These are phyloP conservation scores for Solanum virginianum DNA, from an alignment of 257 asterid species.

Conservation along the genomic window DNA sequence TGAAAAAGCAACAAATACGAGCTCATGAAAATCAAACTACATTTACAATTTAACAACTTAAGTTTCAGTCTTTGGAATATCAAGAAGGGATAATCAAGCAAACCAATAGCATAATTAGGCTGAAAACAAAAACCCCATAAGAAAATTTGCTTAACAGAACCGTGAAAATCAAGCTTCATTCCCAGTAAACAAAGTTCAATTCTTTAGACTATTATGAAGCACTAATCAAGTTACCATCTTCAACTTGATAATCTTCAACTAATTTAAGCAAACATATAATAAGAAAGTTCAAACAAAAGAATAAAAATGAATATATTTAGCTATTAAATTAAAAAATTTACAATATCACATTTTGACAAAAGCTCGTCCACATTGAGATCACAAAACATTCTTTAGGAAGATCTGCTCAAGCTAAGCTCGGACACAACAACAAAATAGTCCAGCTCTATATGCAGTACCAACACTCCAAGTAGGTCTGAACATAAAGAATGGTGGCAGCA, in stretches of 20 bases:
- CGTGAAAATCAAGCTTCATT: neutral
- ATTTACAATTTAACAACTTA: neutral
- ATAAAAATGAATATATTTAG: too few species aligned
- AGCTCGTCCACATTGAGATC: too few species aligned
- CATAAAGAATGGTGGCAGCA: too few species aligned
- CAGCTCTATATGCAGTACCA: neutral
- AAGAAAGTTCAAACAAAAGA: too few species aligned
- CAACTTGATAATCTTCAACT: too few species aligned
- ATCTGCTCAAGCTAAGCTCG: neutral
- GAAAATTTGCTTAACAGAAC: neutral
- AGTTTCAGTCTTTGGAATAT: neutral
- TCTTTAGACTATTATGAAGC: neutral
- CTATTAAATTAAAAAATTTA: too few species aligned
- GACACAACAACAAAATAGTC: neutral
- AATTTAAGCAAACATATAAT: too few species aligned
- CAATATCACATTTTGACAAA: too few species aligned
- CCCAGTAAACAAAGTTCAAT: neutral
- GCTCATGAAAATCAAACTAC: neutral
- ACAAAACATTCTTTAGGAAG: neutral
- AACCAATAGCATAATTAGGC: neutral
- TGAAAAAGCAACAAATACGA: neutral
- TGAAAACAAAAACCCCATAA: neutral
- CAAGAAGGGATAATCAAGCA: neutral
- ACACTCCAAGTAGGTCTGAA: neutral
- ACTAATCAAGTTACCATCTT: neutral